Percentiles rank a stretch among this genome's conserved stretches.
phyloP scores from a whole-genome alignment of 2,329 filamentous ascomycete species.

The Bertia moriformis region DNA sequence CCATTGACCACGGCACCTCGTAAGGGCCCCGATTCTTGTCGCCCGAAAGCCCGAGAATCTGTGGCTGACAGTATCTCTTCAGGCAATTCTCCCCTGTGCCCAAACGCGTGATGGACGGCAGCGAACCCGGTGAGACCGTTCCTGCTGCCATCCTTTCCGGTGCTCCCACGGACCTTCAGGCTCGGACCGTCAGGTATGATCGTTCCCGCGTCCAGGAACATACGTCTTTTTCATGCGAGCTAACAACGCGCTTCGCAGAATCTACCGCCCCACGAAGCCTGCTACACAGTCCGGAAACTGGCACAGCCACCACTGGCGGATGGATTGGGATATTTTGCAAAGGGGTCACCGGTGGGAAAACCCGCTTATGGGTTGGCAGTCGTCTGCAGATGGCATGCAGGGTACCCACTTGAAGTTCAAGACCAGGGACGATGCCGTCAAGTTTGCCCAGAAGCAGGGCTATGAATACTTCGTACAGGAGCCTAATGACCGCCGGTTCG shows the following conservation, averaged over 20 bases:
- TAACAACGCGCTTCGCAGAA: too few relatives aligned
- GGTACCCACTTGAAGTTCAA: conserved; percentile 83
- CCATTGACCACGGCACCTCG: conserved; percentile 82
- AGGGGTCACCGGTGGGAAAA: conserved; percentile 99
- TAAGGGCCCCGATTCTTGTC: conserved; percentile 21
- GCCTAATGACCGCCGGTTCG: conserved; percentile 73
- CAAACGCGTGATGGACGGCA: conserved; percentile 78
- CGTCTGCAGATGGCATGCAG: conserved; percentile 87
- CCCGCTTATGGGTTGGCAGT: conserved; percentile 96
- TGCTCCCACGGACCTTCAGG: conserved; percentile 85
- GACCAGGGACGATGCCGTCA: conserved; percentile 83
- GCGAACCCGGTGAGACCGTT: conserved; percentile 60
- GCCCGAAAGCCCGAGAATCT: background rate
- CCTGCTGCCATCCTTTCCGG: conserved; percentile 80
- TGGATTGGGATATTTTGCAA: conserved; percentile 91
- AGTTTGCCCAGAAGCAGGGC: conserved; percentile 94
- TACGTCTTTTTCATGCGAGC: too few relatives aligned
- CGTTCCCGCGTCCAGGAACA: too few relatives aligned
- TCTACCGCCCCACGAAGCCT: conserved; percentile 83
- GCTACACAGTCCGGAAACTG: conserved; percentile 89
- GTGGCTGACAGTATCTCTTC: conserved; percentile 4
- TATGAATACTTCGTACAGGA: conserved; percentile 99
- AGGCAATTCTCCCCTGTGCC: conserved; percentile 87
- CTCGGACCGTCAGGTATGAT: conserved; percentile 76
- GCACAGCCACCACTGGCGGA: conserved; percentile 75